Conservation (phyloP, 176 grass and related monocot species). For the Carex kokanica region DNA sequence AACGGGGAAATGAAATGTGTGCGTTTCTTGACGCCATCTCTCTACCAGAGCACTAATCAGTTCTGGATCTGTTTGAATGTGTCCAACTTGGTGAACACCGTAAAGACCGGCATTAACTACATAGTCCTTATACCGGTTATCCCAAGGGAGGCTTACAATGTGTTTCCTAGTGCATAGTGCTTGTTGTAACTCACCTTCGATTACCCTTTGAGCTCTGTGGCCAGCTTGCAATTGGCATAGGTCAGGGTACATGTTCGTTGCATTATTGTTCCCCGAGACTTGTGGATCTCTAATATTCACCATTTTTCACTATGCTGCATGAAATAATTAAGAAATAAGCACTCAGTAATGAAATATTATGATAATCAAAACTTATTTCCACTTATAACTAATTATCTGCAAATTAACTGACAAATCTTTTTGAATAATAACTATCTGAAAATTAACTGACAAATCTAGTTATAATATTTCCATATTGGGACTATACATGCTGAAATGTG, state of each 20-base stretch:
- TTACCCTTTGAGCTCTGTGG: not conserved
- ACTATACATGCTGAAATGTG: not conserved
- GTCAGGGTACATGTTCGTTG: not conserved
- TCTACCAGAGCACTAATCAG: not conserved
- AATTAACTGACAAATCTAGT: too few relatives aligned
- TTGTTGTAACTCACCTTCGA: not conserved
- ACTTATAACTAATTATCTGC: too few relatives aligned
- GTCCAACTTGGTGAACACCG: not conserved
- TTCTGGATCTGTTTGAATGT: not conserved
- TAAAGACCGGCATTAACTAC: not conserved
- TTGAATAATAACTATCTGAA: too few relatives aligned
- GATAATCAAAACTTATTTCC: too few relatives aligned
- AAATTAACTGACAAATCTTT: too few relatives aligned
- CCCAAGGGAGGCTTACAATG: not conserved
- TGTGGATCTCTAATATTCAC: not conserved
- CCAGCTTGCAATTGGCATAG: not conserved
- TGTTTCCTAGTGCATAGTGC: not conserved
- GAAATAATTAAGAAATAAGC: too few relatives aligned
- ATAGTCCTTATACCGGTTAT: not conserved
- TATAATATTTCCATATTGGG: not conserved
- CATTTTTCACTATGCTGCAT: not conserved
- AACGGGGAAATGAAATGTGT: not conserved
- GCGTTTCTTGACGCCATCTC: not conserved
- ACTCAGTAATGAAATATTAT: too few relatives aligned
- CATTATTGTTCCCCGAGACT: not conserved